Evolutionary conservation across 345 rosid species (phyloP).

Genomic region (Balakata baccata): DNA sequence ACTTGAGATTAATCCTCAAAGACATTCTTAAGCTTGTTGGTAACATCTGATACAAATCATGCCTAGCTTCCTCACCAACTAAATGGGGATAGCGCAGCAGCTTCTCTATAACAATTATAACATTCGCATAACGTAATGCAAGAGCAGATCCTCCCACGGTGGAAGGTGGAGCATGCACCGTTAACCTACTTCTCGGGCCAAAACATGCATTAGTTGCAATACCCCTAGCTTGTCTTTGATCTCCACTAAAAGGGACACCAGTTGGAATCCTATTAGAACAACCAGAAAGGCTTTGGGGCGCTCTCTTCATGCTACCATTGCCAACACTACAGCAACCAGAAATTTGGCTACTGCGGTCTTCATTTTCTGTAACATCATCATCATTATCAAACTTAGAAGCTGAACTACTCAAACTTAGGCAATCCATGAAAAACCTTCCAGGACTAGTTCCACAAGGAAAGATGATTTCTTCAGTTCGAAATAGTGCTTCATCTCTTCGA

Average conservation of each 20-base stretch:
- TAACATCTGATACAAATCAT: slow-evolving; percentile 88
- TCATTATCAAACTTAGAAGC: slow-evolving; percentile 50
- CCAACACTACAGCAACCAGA: slow-evolving; percentile 40
- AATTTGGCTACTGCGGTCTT: slow-evolving; percentile 44
- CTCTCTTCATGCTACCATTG: slow-evolving; percentile 38
- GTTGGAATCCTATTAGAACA: slow-evolving; percentile 22
- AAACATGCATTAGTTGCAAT: slow-evolving; percentile 31
- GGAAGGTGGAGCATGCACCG: slow-evolving; percentile 52
- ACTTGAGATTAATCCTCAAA: slow-evolving; percentile 61
- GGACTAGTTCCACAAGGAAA: slow-evolving; percentile 82
- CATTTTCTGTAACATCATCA: slow-evolving; percentile 36
- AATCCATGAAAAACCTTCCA: slow-evolving; percentile 76
- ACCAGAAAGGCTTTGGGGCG: slow-evolving; percentile 25
- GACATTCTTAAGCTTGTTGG: slow-evolving; percentile 73
- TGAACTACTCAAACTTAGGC: slow-evolving; percentile 72
- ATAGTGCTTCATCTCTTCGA: slow-evolving; percentile 43
- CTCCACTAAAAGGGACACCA: slow-evolving; percentile 30
- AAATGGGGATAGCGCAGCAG: slow-evolving; percentile 83
- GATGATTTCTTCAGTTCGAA: slow-evolving; percentile 54
- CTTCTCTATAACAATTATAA: slow-evolving; percentile 84
- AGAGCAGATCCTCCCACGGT: slow-evolving; percentile 90
- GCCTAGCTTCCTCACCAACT: slow-evolving; percentile 94
- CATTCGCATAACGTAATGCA: slow-evolving; percentile 85
- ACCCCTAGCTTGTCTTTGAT: slow-evolving; percentile 29
- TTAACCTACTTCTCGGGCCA: slow-evolving; percentile 54